These are phyloP conservation scores for Thielaviopsis ethacetica DNA, from an alignment of 2,329 filamentous ascomycete species.

Conservation along the genomic window DNA sequence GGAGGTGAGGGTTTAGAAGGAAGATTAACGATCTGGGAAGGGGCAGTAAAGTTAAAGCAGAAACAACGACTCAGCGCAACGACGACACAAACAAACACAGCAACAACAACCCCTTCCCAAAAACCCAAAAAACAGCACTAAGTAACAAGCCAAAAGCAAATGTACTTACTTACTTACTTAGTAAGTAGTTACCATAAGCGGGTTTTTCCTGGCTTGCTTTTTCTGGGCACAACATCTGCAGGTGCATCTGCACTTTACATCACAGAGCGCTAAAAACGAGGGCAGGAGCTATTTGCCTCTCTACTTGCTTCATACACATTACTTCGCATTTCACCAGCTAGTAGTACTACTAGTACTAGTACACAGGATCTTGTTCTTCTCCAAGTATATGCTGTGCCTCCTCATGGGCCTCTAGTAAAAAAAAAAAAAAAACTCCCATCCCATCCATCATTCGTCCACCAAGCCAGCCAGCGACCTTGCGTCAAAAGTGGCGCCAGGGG, in stretches of 20 bases:
- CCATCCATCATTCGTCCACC: too few relatives aligned
- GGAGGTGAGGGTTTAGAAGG: not conserved
- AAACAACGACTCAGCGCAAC: not conserved
- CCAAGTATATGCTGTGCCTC: not conserved
- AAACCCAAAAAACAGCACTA: not conserved
- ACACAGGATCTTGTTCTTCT: too few relatives aligned
- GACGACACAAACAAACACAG: not conserved
- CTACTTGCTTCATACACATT: too few relatives aligned
- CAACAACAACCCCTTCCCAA: not conserved
- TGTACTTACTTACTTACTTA: not conserved
- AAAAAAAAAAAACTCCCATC: not conserved
- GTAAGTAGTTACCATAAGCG: not conserved
- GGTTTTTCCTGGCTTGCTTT: not conserved
- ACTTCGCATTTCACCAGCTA: too few relatives aligned
- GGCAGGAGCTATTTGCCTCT: too few relatives aligned
- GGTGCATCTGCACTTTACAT: not conserved
- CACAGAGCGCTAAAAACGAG: too few relatives aligned
- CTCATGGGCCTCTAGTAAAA: too few relatives aligned
- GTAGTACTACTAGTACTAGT: not conserved
- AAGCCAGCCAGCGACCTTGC: not conserved
- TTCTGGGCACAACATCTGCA: not conserved
- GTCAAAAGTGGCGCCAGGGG: not conserved
- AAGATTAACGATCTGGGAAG: not conserved
- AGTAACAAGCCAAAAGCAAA: not conserved
- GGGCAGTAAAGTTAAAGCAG: not conserved